Conservation (phyloP, 345 rosid species). For the Conringia planisiliqua region DNA sequence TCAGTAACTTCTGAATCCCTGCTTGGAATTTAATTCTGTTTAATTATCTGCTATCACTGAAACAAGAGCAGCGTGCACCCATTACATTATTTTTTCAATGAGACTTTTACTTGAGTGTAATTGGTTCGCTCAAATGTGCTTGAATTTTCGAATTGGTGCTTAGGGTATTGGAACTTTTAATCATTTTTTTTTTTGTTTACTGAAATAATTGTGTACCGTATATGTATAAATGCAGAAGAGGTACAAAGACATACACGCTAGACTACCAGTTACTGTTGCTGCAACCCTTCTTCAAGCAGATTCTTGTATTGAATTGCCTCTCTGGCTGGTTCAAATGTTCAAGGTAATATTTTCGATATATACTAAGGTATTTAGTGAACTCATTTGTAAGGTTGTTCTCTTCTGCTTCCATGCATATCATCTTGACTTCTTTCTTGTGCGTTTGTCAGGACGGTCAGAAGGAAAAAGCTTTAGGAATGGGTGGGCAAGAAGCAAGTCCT, state of each 20-base stretch:
- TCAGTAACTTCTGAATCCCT: constrained; percentile 43
- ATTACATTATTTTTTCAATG: neutral
- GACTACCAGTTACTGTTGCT: constrained; percentile 83
- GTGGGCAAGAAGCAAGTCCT: constrained; percentile 70
- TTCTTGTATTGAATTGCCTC: constrained; percentile 79
- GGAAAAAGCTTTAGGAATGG: constrained; percentile 73
- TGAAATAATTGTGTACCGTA: neutral
- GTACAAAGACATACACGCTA: constrained; percentile 63
- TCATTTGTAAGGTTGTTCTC: constrained; percentile 5
- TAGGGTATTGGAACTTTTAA: neutral
- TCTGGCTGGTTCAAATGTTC: constrained; percentile 92
- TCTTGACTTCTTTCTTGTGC: constrained; percentile 4
- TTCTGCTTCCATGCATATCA: constrained; percentile 6
- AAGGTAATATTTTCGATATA: constrained; percentile 56
- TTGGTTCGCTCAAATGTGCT: neutral
- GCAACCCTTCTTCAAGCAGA: constrained; percentile 87
- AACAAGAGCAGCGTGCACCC: neutral
- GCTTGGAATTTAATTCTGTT: neutral
- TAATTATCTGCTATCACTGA: neutral
- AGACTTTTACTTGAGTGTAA: neutral
- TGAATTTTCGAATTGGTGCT: neutral
- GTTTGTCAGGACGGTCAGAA: constrained; percentile 53
- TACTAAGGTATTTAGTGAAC: neutral
- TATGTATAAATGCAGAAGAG: constrained; percentile 54
- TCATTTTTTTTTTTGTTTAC: neutral